Evolutionary conservation across 805 yeast species (phyloP).

Genomic region (Yarrowia osloensis): DNA sequence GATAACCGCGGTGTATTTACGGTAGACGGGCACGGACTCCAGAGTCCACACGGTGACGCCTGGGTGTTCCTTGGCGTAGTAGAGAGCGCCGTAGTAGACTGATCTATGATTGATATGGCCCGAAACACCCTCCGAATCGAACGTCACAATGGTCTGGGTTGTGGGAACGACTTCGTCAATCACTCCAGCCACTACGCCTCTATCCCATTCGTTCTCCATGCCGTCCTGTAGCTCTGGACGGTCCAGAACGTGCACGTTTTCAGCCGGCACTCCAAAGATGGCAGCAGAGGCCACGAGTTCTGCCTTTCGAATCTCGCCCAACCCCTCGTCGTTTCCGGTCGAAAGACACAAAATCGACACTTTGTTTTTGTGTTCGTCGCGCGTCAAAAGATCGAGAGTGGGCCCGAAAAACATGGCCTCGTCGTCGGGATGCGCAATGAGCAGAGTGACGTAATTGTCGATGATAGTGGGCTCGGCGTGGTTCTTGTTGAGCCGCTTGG

Average conservation of each 20-base stretch:
- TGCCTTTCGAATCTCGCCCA: slow-evolving; percentile 61
- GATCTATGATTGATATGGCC: slow-evolving; percentile 79
- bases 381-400: slow-evolving; percentile 55
- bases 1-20: slow-evolving; percentile 44
- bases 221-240: slow-evolving; percentile 63
- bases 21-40: slow-evolving; percentile 41
- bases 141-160: slow-evolving; percentile 60
- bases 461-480: neutral
- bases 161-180: slow-evolving; percentile 35
- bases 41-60: slow-evolving; percentile 39
- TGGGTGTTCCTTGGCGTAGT: slow-evolving; percentile 31
- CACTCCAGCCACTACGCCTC: slow-evolving; percentile 44
- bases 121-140: slow-evolving; percentile 82
- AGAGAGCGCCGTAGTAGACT: slow-evolving; percentile 36
- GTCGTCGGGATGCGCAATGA: slow-evolving; percentile 97
- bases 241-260: slow-evolving; percentile 51
- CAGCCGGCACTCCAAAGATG: slow-evolving; percentile 51
- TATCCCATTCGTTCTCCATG: slow-evolving; percentile 67
- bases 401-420: slow-evolving; percentile 98
- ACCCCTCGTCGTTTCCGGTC: slow-evolving; percentile 71
- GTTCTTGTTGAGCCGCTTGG: neutral
- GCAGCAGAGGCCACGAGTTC: slow-evolving; percentile 63
- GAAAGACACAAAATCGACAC: slow-evolving; percentile 71
- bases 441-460: slow-evolving; percentile 43
- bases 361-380: slow-evolving; percentile 51